Evolutionary conservation across 805 yeast species (phyloP), one percentile per base, ranked within the genome.

Genomic region (Sungouiozyma ichnusensis): DNA sequence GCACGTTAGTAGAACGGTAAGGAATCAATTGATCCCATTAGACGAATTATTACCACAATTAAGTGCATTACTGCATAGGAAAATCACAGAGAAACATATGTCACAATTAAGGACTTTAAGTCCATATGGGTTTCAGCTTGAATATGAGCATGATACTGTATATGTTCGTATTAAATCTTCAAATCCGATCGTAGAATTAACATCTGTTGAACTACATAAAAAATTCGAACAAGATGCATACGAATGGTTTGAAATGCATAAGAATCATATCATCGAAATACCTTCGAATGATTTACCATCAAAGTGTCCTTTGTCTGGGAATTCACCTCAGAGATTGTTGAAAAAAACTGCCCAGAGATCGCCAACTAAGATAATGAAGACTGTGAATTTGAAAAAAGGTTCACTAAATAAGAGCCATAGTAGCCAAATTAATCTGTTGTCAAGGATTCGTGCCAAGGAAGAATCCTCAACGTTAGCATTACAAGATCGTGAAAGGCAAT

Each of bases 391-490:
- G 6, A 11, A 7, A 24, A 11, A 7, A 7, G 29, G 11, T 11
- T 7, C 29, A 7, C 11, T 11, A 11, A 24, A 24, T 24, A 24
- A 24, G 29, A 6, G 29, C 9, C 6, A 6, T 11, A 11, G 9
- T 11, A 44, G 55, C 13, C 61, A 54, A 41, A 37, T 39, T 3
- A 53, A 56, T 39, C 44, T 59, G 13, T 40, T 60, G 36, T 52
- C 52, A 27, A 48, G 63, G 35, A 45, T 59, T 15, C 47, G 60
- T 11, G 57, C 52, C 36, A 53, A 52, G 24, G 62, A 59, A 33
- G 48, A 54, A 34, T 47, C 51, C 19, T 54, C 62, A 1, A 48
- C 53, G 3, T 54, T 53, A 4, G 31, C 55, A 14, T 38, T 59
- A 16, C 50, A 53, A 4, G 57, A 57, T 37, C 48, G 58, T 27